Evolutionary conservation across 1,284 basidiomycete species (phyloP), one percentile per base, ranked within the genome.

Genomic region (Sanghuangporus weigelae): DNA sequence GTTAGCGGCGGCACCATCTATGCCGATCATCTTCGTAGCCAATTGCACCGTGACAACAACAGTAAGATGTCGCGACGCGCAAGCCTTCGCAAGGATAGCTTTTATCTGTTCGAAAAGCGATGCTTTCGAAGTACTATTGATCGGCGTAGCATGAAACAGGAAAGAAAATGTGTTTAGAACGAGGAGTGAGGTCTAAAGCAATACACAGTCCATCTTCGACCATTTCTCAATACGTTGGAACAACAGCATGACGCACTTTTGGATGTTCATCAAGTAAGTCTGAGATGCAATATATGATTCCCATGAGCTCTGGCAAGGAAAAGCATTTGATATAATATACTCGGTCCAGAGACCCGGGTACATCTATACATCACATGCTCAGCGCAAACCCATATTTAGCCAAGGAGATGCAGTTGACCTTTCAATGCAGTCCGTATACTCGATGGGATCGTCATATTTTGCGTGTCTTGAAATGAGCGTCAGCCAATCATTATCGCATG

Each of bases 21-120:
- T 73, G 60, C 82, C 81, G 55, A 89, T 72, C 67, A 89, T 74
- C 69, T 87, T 90, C 0, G 85, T 89, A 8, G 85, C 79, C 64
- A 90, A 77, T 71, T 91, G 89, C 42, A 84, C 85, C 3, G 87
- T 90, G 40, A 81, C 77, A 53, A 89, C 76, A 65, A 89, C 89
- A 36, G 85, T 81, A 57, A 90, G 65, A 58, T 79, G 80, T 59
- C 76, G 74, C 6, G 79, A 73, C 31, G 80, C 75, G 59, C 82
- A 82, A 21, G 78, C 74, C 68, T 77, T 79, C 19, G 82, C 74
- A 35, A 92, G 77, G 35, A 70, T 71, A 68, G 82, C 78, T 69
- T 83, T 86, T 42, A 88, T 74, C 59, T 73, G 76, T 21, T 83
- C 81, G 7, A 88, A 71, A 31, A 86, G 70, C 10, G 74, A 73